These are phyloP conservation scores for Fusarium annulatum DNA, from an alignment of 2,329 filamentous ascomycete genomes.

Conservation along the genomic window DNA sequence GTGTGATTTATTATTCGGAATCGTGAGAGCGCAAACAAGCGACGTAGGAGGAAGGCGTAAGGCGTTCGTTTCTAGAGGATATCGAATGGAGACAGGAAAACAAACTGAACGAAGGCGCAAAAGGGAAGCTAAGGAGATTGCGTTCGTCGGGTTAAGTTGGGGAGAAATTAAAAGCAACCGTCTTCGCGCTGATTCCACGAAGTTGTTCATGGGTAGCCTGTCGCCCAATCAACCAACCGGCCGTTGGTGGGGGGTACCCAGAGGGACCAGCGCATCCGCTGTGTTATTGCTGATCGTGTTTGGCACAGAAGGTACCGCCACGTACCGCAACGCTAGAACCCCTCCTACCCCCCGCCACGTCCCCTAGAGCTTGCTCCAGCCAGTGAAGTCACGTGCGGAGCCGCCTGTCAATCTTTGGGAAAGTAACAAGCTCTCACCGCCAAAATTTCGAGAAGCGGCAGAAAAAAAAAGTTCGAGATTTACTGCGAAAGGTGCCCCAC, in stretches of 20 bases:
- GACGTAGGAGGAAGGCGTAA: neutral
- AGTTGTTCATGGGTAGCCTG: conserved; percentile 35
- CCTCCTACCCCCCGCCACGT: conserved; percentile 14
- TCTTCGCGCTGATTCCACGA: conserved; percentile 44
- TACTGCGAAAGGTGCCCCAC: conserved; percentile 35
- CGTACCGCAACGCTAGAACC: conserved; percentile 28
- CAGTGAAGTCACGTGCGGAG: conserved; percentile 34
- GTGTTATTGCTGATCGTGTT: conserved; percentile 23
- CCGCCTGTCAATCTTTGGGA: neutral
- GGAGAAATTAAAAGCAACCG: conserved; percentile 46
- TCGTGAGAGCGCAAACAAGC: conserved; percentile 5
- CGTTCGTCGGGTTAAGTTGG: conserved; percentile 37
- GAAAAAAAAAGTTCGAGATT: conserved; percentile 47
- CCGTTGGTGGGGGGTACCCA: conserved; percentile 43
- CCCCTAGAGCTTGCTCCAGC: conserved; percentile 21
- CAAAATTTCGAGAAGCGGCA: conserved; percentile 49
- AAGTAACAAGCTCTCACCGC: conserved; percentile 43
- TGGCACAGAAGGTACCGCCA: conserved; percentile 14
- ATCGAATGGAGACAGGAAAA: conserved; percentile 15
- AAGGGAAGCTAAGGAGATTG: conserved; percentile 37
- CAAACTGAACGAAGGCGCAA: conserved; percentile 15
- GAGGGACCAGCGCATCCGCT: conserved; percentile 25
- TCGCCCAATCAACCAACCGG: conserved; percentile 47
- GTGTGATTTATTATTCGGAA: conserved; percentile 26
- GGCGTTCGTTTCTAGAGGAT: neutral